Base-by-base conservation (phyloP, 2,329 filamentous ascomycete species). In the Trichoderma asperellum region DNA sequence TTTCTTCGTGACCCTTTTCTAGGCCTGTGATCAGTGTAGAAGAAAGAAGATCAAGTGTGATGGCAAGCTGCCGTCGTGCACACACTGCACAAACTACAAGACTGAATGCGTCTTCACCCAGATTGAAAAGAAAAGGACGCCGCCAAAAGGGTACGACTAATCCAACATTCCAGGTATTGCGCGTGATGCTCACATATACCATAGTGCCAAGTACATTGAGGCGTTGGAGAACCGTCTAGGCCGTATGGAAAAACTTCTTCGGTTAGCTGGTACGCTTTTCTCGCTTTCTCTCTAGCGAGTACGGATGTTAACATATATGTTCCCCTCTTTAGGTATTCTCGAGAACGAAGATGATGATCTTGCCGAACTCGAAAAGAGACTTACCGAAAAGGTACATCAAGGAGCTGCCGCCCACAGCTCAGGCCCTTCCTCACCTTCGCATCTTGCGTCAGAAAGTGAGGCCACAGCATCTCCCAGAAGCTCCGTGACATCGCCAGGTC, bases 1-100 rank as follows among this genome's bases (percentile, higher is more conserved):
- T 43, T 12, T 40, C 6, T 68, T 61, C 34, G 16, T 60, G 69
- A 71, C 66, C 58, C 27, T 34, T 52, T 35, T 24, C 12, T 71
- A 94, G 92, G 94, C 94, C 63, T 97, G 94, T 82, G 94, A 97
- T 76, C 96, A 97, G 94, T 98, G 95, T 79, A 88, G 94, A 75
- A 97, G 97, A 83, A 94, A 93, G 82, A 97, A 95, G 86, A 96
- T 98, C 82, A 98, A 98, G 83, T 98, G 95, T 81, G 96, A 98
- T 78, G 95, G 96, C 74, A 97, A 96, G 82, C 89, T 97, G 81
- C 95, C 96, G 47, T 90, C 94, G 71, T 99, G 96, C 81, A 94
- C 93, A 8, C 96, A 98, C 81, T 99, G 95, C 80, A 91, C 92
- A 79, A 98, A 97, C 80, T 97, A 97, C 85, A 97, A 97, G 85